These are phyloP conservation scores for Populus davidiana DNA, from an alignment of 345 rosid genomes.

Conservation along the genomic window DNA sequence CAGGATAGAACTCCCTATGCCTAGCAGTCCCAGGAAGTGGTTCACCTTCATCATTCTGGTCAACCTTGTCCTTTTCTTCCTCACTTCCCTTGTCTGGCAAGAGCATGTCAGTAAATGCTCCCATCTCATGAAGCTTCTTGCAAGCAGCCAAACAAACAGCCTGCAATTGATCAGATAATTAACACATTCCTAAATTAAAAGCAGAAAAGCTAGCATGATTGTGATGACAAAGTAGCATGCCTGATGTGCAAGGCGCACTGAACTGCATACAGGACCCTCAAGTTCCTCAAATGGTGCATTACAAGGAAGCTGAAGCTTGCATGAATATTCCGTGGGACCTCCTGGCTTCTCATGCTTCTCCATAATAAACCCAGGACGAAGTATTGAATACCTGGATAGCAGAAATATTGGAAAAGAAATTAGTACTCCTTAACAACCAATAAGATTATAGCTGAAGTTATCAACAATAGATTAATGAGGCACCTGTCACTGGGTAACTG, in stretches of 20 bases:
- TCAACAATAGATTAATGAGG: slow-evolving; percentile 2
- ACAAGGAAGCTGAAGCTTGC: slow-evolving; percentile 97
- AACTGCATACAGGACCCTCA: slow-evolving; percentile 86
- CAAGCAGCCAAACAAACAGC: slow-evolving; percentile 99
- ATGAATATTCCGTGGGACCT: slow-evolving; percentile 85
- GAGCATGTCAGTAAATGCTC: slow-evolving; percentile 96
- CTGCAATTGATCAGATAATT: slow-evolving; percentile 39
- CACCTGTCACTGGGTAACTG: slow-evolving; percentile 99
- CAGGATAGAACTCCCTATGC: slow-evolving; percentile 98
- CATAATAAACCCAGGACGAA: slow-evolving; percentile 94
- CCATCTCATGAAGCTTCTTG: slow-evolving; percentile 99
- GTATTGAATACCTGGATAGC: slow-evolving; percentile 72
- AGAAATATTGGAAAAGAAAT: slow-evolving; percentile 12
- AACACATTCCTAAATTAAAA: slow-evolving; percentile 11
- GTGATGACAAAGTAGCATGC: slow-evolving; percentile 28
- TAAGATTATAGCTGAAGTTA: background rate
- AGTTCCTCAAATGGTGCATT: slow-evolving; percentile 97
- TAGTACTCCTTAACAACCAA: slow-evolving; percentile 8
- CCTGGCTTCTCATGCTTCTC: slow-evolving; percentile 87
- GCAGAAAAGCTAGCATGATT: slow-evolving; percentile 1
- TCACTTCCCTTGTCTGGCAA: slow-evolving; percentile 98
- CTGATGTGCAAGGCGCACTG: slow-evolving; percentile 98
- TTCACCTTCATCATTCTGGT: slow-evolving; percentile 81
- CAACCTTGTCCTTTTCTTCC: slow-evolving; percentile 74
- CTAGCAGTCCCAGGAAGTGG: slow-evolving; percentile 99